Evolutionary conservation across 257 asterid genomes (phyloP).

Genomic region (Solanum bulbocastanum): DNA sequence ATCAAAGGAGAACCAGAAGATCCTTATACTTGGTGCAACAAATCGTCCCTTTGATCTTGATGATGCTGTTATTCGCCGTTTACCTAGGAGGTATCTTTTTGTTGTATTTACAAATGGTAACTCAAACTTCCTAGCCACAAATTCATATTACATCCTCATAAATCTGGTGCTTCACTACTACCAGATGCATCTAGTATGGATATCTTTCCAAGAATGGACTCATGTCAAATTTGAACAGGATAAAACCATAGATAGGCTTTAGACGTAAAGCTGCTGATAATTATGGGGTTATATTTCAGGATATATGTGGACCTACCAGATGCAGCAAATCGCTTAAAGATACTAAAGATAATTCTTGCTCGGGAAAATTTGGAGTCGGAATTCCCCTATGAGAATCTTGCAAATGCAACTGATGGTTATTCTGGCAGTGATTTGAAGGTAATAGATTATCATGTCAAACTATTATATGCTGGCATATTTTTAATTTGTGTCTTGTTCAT

Average conservation of each 20-base stretch:
- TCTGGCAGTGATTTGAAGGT: slow-evolving; percentile 99
- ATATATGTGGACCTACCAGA: slow-evolving; percentile 94
- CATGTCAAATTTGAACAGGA: background rate
- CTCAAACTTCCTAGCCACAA: background rate
- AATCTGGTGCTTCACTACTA: background rate
- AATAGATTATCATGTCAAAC: slow-evolving; percentile 4
- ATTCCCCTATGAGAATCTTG: slow-evolving; percentile 67
- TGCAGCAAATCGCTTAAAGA: slow-evolving; percentile 78
- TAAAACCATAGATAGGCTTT: background rate
- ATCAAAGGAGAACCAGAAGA: slow-evolving; percentile 88
- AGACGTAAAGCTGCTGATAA: background rate
- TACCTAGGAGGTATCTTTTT: slow-evolving; percentile 73
- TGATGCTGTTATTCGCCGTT: slow-evolving; percentile 97
- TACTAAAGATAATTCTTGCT: slow-evolving; percentile 72
- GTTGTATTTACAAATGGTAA: background rate
- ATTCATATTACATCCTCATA: background rate
- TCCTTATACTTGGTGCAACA: slow-evolving; percentile 97
- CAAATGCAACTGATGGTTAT: slow-evolving; percentile 93
- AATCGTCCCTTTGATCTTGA: slow-evolving; percentile 99
- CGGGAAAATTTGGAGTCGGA: slow-evolving; percentile 67
- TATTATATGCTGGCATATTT: background rate
- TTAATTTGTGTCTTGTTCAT: background rate
- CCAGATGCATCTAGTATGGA: background rate
- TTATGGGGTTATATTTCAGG: slow-evolving; percentile 35
- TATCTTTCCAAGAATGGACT: background rate